Evolutionary conservation across 305 asterid species (phyloP), one percentile per base, ranked within the genome.

Genomic region (Rubia tinctorum): DNA sequence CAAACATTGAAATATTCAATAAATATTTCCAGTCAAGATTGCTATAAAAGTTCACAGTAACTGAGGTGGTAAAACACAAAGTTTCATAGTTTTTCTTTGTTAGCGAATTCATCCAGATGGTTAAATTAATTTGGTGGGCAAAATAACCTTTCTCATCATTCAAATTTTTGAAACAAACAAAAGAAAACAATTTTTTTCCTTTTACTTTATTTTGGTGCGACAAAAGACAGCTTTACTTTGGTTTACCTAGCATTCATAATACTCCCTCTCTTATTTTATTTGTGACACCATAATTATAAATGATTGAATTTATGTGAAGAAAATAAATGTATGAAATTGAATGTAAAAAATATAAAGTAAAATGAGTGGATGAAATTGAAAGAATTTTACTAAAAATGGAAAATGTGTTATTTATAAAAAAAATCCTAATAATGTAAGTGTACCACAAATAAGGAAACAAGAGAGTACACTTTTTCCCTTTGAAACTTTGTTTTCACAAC

Each of bases 131-230:
- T 22, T 25, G 66, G 8, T 22, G 66, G 8, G 37, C 5, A 60
- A 60, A 25, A 60, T 20, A 8, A 12, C 40, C 66, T 60, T 60
- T 59, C 40, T 60, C n/a, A 30, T 62, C 42, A 30, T 62, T 27
- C 67, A 62, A 62, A 25, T 62, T 60, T 56, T 23, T 60, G 37
- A 60, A 60, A 22, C 66, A 12, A 60, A 60, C 66, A 60, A 60
- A 23, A 60, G 66, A 60, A 60, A 25, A 25, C 66, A 7, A 8
- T 9, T 23, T 23, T 60, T 30, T 30, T 30, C 12, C 15, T 47
- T 47, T 60, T 25, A 60, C 37, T 22, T 60, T 60, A 25, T 25
- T 9, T 60, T 23, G 66, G 66, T 23, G 37, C 7, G 66, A 60
- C 66, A 60, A 60, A 60, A 60, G 40, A 11, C 37, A 22, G 40